Evolutionary conservation across 164 flowering plant genomes (phyloP).

Genomic region (Vitis rotundifolia): DNA sequence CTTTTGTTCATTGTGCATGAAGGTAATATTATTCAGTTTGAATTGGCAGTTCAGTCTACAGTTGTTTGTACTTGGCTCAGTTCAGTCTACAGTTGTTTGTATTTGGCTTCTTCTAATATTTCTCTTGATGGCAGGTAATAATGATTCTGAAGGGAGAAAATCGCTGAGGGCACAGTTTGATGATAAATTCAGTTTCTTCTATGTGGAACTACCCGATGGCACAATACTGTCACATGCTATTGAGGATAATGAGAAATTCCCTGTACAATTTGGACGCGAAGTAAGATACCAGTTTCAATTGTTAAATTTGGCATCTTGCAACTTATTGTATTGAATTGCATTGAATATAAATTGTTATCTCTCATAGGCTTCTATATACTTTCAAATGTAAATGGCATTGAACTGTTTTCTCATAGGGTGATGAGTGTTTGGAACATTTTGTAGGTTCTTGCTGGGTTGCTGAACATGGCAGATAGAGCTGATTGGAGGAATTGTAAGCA

Average conservation of each 20-base stretch:
- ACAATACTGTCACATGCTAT: conserved; percentile 60
- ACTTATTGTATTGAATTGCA: no score
- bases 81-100: conserved; percentile 3
- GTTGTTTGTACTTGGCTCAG: background rate
- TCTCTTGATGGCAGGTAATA: conserved; percentile 37
- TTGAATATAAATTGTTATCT: no score
- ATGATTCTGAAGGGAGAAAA: conserved; percentile 52
- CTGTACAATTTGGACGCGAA: conserved; percentile 95
- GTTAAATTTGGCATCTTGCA: background rate
- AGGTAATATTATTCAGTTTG: no score
- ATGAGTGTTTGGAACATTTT: conserved; percentile 5
- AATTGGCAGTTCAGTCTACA: background rate
- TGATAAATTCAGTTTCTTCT: conserved; percentile 56
- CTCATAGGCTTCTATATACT: no score
- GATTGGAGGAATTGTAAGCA: conserved; percentile 86
- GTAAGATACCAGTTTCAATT: conserved; percentile 33
- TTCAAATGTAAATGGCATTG: no score
- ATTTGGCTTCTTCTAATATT: background rate
- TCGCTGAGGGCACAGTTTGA: conserved; percentile 45
- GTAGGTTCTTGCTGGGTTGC: conserved; percentile 88
- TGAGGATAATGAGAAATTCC: conserved; percentile 75
- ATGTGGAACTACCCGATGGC: conserved; percentile 86
- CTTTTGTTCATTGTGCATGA: no score
- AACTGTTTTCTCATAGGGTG: background rate
- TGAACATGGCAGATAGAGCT: conserved; percentile 72